Conservation (phyloP, 495 filamentous ascomycete genomes). For the Xylaria flabelliformis region DNA sequence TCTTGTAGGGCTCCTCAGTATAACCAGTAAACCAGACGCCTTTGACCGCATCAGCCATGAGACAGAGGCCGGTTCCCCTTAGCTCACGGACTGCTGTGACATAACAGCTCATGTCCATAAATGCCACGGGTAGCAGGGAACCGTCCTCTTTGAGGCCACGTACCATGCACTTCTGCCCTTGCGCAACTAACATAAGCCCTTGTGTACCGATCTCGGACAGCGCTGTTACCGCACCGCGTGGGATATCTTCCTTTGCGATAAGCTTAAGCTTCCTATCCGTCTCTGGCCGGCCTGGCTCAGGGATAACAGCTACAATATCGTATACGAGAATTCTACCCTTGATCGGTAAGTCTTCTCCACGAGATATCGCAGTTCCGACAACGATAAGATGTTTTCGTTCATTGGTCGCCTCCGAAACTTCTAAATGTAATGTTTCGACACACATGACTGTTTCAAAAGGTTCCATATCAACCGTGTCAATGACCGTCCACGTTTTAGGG, state of each 20-base stretch:
- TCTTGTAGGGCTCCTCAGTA: slow-evolving; percentile 92
- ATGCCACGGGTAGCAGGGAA: slow-evolving; percentile 88
- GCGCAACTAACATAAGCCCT: slow-evolving; percentile 87
- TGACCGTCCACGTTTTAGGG: slow-evolving; percentile 74
- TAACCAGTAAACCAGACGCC: slow-evolving; percentile 95
- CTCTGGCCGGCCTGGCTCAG: slow-evolving; percentile 83
- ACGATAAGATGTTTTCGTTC: slow-evolving; percentile 80
- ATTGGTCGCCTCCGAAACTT: slow-evolving; percentile 87
- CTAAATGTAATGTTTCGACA: slow-evolving; percentile 82
- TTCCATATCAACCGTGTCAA: slow-evolving; percentile 75
- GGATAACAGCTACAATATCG: slow-evolving; percentile 88
- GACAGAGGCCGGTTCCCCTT: slow-evolving; percentile 77
- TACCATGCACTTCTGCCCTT: slow-evolving; percentile 98
- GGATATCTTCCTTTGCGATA: slow-evolving; percentile 83
- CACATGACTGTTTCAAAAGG: slow-evolving; percentile 78
- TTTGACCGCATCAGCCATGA: slow-evolving; percentile 88
- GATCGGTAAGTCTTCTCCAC: slow-evolving; percentile 86
- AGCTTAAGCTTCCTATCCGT: slow-evolving; percentile 85
- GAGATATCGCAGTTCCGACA: slow-evolving; percentile 82
- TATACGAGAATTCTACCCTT: slow-evolving; percentile 90
- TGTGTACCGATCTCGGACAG: slow-evolving; percentile 88
- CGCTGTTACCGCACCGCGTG: slow-evolving; percentile 89
- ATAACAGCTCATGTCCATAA: slow-evolving; percentile 97
- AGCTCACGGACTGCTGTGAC: slow-evolving; percentile 83
- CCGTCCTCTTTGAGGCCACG: slow-evolving; percentile 94